These are phyloP conservation scores for Plasmodium gaboni DNA, from an alignment of 169 alveolate genomes.

Conservation along the genomic window DNA sequence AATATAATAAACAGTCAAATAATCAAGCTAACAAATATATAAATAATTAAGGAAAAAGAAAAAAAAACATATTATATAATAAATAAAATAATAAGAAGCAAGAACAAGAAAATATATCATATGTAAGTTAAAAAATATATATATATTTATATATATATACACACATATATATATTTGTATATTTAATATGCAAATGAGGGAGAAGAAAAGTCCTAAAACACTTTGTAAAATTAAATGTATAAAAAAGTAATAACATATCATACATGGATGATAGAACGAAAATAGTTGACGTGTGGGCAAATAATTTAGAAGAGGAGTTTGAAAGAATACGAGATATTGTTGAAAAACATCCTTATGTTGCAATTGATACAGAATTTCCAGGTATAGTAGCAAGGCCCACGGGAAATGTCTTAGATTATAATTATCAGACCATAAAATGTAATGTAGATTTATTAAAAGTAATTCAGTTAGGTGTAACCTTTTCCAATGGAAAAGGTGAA, in stretches of 20 bases:
- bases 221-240: conserved; percentile 8
- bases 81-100: too few species aligned
- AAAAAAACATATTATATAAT: too few species aligned
- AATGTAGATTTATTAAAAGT: conserved; percentile 97
- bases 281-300: conserved; percentile 90
- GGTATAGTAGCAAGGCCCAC: conserved; percentile 95
- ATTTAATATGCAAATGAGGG: conserved; percentile 1
- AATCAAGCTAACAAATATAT: too few species aligned
- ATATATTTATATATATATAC: conserved; percentile 5
- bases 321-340: conserved; percentile 92
- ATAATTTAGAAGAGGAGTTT: conserved; percentile 93
- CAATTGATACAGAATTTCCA: conserved; percentile 95
- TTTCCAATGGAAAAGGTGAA: conserved; percentile 94
- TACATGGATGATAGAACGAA: conserved; percentile 89
- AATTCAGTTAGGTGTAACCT: conserved; percentile 96
- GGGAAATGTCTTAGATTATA: conserved; percentile 91
- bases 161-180: conserved; percentile 9
- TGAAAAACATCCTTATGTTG: conserved; percentile 92
- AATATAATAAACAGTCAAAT: too few species aligned
- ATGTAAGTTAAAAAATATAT: neutral
- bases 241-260: conserved; percentile 26
- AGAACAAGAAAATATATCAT: too few species aligned
- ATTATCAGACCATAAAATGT: conserved; percentile 95
- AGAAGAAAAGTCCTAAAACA: conserved; percentile 16
- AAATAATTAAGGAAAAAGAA: too few species aligned